Evolutionary conservation across 2,329 filamentous ascomycete species (phyloP).

Genomic region (Alternaria triticimaculans): DNA sequence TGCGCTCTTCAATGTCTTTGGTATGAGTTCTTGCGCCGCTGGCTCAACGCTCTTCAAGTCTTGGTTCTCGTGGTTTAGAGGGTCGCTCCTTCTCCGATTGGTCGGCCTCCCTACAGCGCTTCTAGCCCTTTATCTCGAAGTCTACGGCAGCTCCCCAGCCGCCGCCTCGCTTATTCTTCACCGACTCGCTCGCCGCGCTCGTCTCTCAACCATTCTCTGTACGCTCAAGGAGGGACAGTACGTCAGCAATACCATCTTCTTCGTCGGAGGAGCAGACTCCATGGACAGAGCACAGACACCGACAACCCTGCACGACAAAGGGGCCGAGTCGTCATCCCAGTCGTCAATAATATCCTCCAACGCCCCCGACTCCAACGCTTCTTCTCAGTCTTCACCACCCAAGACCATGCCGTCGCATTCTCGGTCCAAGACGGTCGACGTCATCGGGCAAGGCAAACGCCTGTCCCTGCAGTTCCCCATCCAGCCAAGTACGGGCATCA

Average conservation of each 20-base stretch:
- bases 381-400: conserved; percentile 17
- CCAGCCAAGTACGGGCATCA: conserved; percentile 47
- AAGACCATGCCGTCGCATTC: conserved; percentile 34
- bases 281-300: conserved; percentile 40
- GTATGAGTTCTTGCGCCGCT: conserved; percentile 43
- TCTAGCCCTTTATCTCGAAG: conserved; percentile 40
- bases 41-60: conserved; percentile 36
- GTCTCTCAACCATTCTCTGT: conserved; percentile 32
- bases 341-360: conserved; percentile 16
- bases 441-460: conserved; percentile 51
- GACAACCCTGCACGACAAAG: conserved; percentile 39
- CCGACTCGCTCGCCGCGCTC: conserved; percentile 43
- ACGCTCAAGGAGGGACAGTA: conserved; percentile 29
- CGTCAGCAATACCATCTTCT: conserved; percentile 26
- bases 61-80: conserved; percentile 37
- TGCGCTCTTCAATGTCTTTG: conserved; percentile 36
- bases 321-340: conserved; percentile 22
- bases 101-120: conserved; percentile 37
- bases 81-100: conserved; percentile 32
- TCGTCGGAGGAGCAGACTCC: conserved; percentile 29
- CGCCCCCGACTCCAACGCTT: conserved; percentile 19
- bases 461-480: conserved; percentile 59
- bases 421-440: conserved; percentile 45
- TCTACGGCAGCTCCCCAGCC: conserved; percentile 37
- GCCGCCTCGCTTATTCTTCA: conserved; percentile 42